Evolutionary conservation across 495 filamentous ascomycete genomes (phyloP), one percentile per base, ranked within the genome.

Genomic region (Oleoguttula mirabilis): DNA sequence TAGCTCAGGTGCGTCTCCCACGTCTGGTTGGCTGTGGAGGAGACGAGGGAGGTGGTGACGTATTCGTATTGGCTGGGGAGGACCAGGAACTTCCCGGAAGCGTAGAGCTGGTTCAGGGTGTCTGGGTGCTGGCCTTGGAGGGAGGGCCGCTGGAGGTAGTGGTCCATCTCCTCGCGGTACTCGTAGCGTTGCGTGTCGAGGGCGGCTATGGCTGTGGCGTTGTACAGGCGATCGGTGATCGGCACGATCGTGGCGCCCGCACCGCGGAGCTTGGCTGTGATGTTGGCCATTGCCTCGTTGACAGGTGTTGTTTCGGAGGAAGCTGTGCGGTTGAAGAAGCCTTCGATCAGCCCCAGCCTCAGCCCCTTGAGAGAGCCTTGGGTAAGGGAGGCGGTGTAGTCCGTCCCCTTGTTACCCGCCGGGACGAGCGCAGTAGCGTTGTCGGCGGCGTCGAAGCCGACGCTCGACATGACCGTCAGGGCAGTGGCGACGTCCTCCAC

Each of bases 181-280:
- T 82, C 78, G 43, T 61, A 76, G 2, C 60, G 57, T 40, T 82
- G 76, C 0, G 71, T 71, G 39, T 80, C 78, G 4, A 67, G 57
- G 0, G 51, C 58, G 4, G 48, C 45, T 12, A 80, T 64, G 1
- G 61, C 55, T 0, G 60, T 50, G 3, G 67, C 51, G 43, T 75
- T 67, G 62, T 75, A 80, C 21, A 69, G 56, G 1, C 54, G 36
- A 10, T 73, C 69, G 14, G 63, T 66, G 31, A 69, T 64, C 20
- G 67, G 61, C n/a, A 76, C 47, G 10, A 73, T 19, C 5, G 60
- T 58, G 50, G 41, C 54, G 35, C 59, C 67, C 11, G 63, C 61
- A 20, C 51, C 51, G 24, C 48, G 55, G 4, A 69, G 51, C 21
- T 44, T 51, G 0, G 33, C 46, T 10, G 66, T 60, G 46, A 54